Conservation (phyloP, 202 grass and related monocot genomes). For the Thinopyrum obtusiflorum region DNA sequence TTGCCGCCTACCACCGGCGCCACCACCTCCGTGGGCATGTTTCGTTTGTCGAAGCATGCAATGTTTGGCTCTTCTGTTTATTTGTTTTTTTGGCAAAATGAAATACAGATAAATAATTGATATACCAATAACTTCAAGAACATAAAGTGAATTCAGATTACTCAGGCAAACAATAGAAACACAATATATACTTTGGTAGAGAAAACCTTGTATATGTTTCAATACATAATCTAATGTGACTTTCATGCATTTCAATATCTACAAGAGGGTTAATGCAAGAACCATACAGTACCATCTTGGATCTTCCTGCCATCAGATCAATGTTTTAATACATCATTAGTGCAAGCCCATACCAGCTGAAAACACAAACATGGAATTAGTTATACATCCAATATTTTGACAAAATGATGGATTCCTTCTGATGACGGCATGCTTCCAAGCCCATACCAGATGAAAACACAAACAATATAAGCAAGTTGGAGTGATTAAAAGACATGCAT, state of each 20-base stretch:
- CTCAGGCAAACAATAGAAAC: too few relatives aligned
- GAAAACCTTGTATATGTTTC: too few relatives aligned
- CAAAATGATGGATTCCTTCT: slow-evolving; percentile 78
- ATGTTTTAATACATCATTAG: neutral
- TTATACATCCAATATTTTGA: slow-evolving; percentile 96
- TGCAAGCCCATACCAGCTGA: neutral
- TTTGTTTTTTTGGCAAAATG: too few relatives aligned
- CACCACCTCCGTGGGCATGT: too few relatives aligned
- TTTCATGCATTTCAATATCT: slow-evolving; percentile 43
- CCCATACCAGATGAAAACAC: slow-evolving; percentile 71
- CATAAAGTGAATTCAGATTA: too few relatives aligned
- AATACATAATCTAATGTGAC: too few relatives aligned
- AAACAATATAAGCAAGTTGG: slow-evolving; percentile 3
- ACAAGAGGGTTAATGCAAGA: slow-evolving; percentile 50
- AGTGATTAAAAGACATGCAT: neutral
- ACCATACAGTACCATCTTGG: slow-evolving; percentile 88
- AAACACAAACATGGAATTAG: slow-evolving; percentile 11
- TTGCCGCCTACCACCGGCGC: too few relatives aligned
- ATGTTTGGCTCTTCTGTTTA: too few relatives aligned
- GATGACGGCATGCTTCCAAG: slow-evolving; percentile 70
- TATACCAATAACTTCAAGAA: too few relatives aligned
- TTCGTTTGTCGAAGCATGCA: too few relatives aligned
- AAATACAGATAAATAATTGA: too few relatives aligned
- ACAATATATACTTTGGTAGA: too few relatives aligned
- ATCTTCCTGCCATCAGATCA: slow-evolving; percentile 71